These are phyloP conservation scores for Trichoderma guizhouense DNA, from an alignment of 2,329 filamentous ascomycete species.

Conservation along the genomic window DNA sequence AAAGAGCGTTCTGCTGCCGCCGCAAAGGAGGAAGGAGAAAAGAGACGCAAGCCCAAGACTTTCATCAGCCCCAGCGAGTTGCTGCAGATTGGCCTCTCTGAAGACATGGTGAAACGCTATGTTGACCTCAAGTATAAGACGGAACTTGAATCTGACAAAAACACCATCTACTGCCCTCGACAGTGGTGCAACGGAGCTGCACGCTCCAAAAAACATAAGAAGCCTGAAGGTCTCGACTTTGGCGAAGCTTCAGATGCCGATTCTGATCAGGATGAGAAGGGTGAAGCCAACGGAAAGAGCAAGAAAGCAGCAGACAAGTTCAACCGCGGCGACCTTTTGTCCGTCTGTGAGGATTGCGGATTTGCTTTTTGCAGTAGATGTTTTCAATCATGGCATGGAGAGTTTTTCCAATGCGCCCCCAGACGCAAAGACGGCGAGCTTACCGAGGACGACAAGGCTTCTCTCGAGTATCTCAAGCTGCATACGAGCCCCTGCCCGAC, in stretches of 20 bases:
- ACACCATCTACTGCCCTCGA: slow-evolving; percentile 87
- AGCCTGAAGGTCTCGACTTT: slow-evolving; percentile 63
- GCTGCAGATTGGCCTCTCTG: slow-evolving; percentile 67
- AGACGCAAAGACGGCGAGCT: slow-evolving; percentile 66
- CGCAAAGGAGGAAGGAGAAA: slow-evolving; percentile 7
- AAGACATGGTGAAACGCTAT: slow-evolving; percentile 77
- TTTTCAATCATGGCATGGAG: slow-evolving; percentile 84
- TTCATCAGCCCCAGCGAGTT: slow-evolving; percentile 81
- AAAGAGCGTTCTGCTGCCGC: slow-evolving; percentile 49
- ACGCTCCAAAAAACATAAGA: slow-evolving; percentile 68
- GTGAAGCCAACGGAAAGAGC: slow-evolving; percentile 20
- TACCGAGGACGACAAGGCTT: slow-evolving; percentile 80
- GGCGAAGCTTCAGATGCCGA: slow-evolving; percentile 54
- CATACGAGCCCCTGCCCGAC: slow-evolving; percentile 89
- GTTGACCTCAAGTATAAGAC: slow-evolving; percentile 89
- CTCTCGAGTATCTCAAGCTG: slow-evolving; percentile 74
- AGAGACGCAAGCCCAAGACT: slow-evolving; percentile 56
- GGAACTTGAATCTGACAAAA: slow-evolving; percentile 85
- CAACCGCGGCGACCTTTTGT: slow-evolving; percentile 61
- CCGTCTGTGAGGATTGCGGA: slow-evolving; percentile 82
- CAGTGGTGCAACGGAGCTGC: slow-evolving; percentile 91
- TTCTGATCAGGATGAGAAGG: slow-evolving; percentile 30
- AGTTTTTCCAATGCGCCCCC: slow-evolving; percentile 67
- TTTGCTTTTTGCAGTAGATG: slow-evolving; percentile 81
- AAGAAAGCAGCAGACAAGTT: slow-evolving; percentile 31